phyloP scores from a whole-genome alignment of 2,329 filamentous ascomycete species.

The Cercospora sesami region DNA sequence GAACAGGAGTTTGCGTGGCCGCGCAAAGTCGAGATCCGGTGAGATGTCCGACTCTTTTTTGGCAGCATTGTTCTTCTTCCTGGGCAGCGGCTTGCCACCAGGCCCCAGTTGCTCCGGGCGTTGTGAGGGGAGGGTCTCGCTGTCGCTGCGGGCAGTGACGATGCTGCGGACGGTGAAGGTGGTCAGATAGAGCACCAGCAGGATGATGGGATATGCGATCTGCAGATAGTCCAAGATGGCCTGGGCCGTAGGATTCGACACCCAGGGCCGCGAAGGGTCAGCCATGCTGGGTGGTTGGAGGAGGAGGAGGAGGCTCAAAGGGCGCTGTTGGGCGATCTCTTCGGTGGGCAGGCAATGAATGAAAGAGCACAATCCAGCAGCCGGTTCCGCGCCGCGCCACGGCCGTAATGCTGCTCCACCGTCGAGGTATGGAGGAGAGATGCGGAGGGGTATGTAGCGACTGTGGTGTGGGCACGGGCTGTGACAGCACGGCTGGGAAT shows the following conservation, averaged over 20 bases:
- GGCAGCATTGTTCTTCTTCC: slow-evolving; percentile 60
- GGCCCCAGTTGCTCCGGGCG: slow-evolving; percentile 64
- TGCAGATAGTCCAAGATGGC: slow-evolving; percentile 52
- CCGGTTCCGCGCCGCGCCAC: neutral
- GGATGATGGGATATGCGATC: slow-evolving; percentile 62
- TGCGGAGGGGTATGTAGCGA: neutral
- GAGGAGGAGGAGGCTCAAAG: neutral
- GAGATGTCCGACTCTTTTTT: slow-evolving; percentile 45
- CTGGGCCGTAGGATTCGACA: slow-evolving; percentile 45
- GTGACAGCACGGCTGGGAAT: neutral
- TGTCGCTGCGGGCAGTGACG: slow-evolving; percentile 50
- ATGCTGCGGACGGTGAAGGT: slow-evolving; percentile 64
- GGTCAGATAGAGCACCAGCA: slow-evolving; percentile 64
- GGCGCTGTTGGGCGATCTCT: neutral
- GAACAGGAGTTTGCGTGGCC: slow-evolving; percentile 69
- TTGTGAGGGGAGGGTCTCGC: slow-evolving; percentile 42
- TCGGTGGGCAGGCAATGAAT: neutral
- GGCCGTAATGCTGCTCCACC: neutral
- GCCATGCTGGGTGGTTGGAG: slow-evolving; percentile 20
- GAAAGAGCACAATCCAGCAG: neutral
- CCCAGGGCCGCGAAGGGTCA: slow-evolving; percentile 32
- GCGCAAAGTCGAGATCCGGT: slow-evolving; percentile 61
- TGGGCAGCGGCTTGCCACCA: slow-evolving; percentile 82
- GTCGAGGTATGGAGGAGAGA: neutral
- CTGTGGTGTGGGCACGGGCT: neutral